Base-by-base conservation (phyloP, 106 monocot species). In the Phalaenopsis aphrodite region DNA sequence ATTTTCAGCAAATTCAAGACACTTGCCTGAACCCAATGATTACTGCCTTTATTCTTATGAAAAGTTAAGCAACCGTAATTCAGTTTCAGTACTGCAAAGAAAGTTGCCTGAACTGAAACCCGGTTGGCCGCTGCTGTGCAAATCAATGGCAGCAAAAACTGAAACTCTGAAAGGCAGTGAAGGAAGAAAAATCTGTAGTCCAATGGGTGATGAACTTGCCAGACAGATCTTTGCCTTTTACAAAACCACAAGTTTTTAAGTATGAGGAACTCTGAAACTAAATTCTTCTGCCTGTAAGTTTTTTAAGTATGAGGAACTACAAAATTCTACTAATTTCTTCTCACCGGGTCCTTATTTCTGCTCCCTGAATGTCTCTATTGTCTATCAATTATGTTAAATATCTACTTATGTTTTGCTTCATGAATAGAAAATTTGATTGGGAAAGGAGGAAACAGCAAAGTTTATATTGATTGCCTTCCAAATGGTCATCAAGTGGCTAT, bases 141-240 rank as follows among this genome's bases (percentile, higher is more conserved):
- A 81, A 82, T 55, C 83, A 24, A 39, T 41, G 15, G 45, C 86
- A 12, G 48, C 45, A 10, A 46, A 79, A 17, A 8, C 46, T 43
- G 79, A 87, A 17, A n/a, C 17, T 71, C 38, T 37, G 39, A 79
- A 81, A 39, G 76, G 77, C 21, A 49, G 42, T 18, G 76, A 77
- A 68, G 85, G 78, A 2, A 46, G 92, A 52, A 89, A 92, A 56
- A 84, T 90, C 95, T 2, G 95, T 95, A 38, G 92, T 93, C 10
- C 90, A 95, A 14, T 95, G 95, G 95, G 93, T 81, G 47, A 91
- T 95, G 95, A 90, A 79, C 66, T 84, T 95, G 15, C 95, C 95
- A 8, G 76, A 81, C 48, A 85, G 95, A 77, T 84, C 87, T 17
- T 65, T 21, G 9, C 58, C 78, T 74, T 37, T 77, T 38, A 66